phyloP scores from a whole-genome alignment of 371 early-diverging fungal species.

The Rhizopus sp. region DNA sequence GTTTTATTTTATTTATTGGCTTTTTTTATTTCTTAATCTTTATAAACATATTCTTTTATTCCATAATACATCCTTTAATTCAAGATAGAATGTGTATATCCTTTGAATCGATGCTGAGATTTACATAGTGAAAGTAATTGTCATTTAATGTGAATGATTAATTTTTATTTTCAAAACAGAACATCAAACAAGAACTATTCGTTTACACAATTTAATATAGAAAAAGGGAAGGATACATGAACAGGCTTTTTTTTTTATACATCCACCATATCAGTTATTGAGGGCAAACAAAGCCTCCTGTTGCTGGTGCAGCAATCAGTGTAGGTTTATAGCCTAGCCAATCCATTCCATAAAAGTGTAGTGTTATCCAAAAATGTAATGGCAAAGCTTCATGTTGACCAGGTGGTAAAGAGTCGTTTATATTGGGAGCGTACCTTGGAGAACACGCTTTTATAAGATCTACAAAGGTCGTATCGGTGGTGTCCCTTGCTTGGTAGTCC shows the following conservation, averaged over 20 bases:
- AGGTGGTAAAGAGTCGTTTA: not conserved
- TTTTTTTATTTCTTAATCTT: not conserved
- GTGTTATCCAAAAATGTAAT: conserved; percentile 36
- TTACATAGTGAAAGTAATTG: too few relatives aligned
- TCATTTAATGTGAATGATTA: not conserved
- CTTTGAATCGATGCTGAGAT: too few relatives aligned
- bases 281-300: conserved; percentile 24
- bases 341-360: conserved; percentile 32
- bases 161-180: not conserved
- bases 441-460: conserved; percentile 32
- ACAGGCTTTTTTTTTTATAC: not conserved
- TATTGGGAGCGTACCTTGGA: conserved; percentile 16
- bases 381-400: conserved; percentile 24
- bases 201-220: not conserved
- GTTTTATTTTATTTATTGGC: not conserved
- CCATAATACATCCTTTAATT: too few relatives aligned
- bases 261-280: conserved; percentile 1
- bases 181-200: not conserved
- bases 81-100: too few relatives aligned
- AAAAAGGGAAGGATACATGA: not conserved
- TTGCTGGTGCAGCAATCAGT: conserved; percentile 27
- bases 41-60: not conserved
- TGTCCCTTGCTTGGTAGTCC: conserved; percentile 35
- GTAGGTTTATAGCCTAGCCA: conserved; percentile 38
- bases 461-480: conserved; percentile 31